Conservation (phyloP, 2,329 filamentous ascomycete species). For the Penicillium rolfsii region DNA sequence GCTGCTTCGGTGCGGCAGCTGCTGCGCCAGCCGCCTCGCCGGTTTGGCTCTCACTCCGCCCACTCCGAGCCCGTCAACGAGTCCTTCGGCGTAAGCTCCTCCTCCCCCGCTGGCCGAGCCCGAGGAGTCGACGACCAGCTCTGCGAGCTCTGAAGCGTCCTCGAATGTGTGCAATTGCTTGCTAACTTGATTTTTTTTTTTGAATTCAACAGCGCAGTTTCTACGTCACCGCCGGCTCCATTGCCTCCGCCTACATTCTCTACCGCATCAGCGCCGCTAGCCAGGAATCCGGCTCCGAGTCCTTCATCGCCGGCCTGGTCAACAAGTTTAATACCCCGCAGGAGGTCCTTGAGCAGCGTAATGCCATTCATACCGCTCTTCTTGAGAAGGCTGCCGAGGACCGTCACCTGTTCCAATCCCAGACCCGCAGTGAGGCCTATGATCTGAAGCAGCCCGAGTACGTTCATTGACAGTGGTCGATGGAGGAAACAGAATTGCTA, state of each 20-base stretch:
- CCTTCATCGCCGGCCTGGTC: constrained; percentile 54
- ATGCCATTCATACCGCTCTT: constrained; percentile 62
- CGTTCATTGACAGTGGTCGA: constrained; percentile 37
- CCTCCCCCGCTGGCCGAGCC: constrained; percentile 18
- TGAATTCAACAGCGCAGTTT: constrained; percentile 48
- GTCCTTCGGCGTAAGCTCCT: constrained; percentile 49
- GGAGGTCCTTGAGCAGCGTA: constrained; percentile 58
- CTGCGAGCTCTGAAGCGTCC: constrained; percentile 10
- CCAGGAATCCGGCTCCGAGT: constrained; percentile 43
- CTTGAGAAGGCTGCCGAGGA: constrained; percentile 67
- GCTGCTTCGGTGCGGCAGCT: constrained; percentile 41
- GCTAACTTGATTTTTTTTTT: constrained; percentile 24
- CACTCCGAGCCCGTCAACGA: constrained; percentile 51
- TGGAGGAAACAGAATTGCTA: neutral
- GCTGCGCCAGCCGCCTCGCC: constrained; percentile 49
- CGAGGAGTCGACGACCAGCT: constrained; percentile 14
- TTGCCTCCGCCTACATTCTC: constrained; percentile 47
- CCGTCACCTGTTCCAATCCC: constrained; percentile 61
- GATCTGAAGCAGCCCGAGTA: constrained; percentile 68
- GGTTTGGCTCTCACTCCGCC: constrained; percentile 48
- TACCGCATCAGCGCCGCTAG: constrained; percentile 48
- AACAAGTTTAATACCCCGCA: constrained; percentile 59
- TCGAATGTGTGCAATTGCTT: constrained; percentile 12
- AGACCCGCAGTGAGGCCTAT: constrained; percentile 48
- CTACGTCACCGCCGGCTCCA: constrained; percentile 49